Conservation (phyloP, 768 basidiomycete species). For the Antrodiella citrinella region DNA sequence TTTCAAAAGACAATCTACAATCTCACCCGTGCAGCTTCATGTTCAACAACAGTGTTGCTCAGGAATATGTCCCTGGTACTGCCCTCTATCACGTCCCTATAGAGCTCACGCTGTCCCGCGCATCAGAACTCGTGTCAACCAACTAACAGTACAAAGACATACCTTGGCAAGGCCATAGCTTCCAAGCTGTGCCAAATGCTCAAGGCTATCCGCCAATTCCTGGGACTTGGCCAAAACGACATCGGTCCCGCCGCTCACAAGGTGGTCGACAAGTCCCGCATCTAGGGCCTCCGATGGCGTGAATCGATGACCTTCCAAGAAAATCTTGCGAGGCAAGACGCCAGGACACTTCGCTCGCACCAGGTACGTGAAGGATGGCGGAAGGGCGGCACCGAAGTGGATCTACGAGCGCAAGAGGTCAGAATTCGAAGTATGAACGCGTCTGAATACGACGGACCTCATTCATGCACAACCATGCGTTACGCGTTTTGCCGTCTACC, state of each 20-base stretch:
- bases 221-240: constrained; percentile 56
- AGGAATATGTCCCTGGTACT: constrained; percentile 28
- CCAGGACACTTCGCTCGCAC: constrained; percentile 57
- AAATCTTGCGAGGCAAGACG: constrained; percentile 57
- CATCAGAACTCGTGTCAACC: constrained; percentile 3
- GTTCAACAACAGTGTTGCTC: constrained; percentile 32
- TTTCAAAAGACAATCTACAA: constrained; percentile 22
- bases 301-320: constrained; percentile 75
- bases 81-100: constrained; percentile 42
- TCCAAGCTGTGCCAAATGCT: constrained; percentile 43
- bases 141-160: constrained; percentile 3
- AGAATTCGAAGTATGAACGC: background rate
- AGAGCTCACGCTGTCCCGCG: too few species aligned
- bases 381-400: constrained; percentile 78
- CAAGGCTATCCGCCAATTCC: constrained; percentile 48
- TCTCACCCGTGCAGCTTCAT: constrained; percentile 42
- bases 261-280: constrained; percentile 60
- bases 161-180: constrained; percentile 76
- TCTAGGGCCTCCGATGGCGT: constrained; percentile 61
- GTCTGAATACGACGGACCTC: constrained; percentile 62
- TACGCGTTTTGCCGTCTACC: constrained; percentile 69
- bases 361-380: constrained; percentile 59
- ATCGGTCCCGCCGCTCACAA: constrained; percentile 53
- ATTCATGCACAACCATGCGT: constrained; percentile 90
- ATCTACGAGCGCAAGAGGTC: constrained; percentile 41